phyloP scores from a whole-genome alignment of 495 filamentous ascomycete species.

The Xylaria castorea region DNA sequence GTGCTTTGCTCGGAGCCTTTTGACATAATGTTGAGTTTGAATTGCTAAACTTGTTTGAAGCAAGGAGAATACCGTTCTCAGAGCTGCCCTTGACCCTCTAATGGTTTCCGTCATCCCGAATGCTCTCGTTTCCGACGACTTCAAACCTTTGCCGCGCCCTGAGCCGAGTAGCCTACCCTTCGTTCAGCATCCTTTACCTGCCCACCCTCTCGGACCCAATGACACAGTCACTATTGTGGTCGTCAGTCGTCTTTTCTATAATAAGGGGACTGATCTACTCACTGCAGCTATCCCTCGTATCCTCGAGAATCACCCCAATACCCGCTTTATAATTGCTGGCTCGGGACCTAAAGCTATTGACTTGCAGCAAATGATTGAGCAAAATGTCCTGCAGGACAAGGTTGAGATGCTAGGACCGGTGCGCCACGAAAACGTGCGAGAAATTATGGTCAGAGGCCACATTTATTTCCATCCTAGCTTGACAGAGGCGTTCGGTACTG shows the following conservation, averaged over 20 bases:
- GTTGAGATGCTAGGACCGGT: slow-evolving; percentile 91
- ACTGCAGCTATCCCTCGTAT: slow-evolving; percentile 95
- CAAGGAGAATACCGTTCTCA: slow-evolving; percentile 97
- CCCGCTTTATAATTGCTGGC: slow-evolving; percentile 95
- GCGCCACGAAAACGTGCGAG: slow-evolving; percentile 92
- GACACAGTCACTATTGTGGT: slow-evolving; percentile 96
- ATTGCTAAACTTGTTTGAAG: slow-evolving; percentile 50
- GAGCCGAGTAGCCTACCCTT: slow-evolving; percentile 41
- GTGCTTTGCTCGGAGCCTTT: slow-evolving; percentile 24
- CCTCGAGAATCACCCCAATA: slow-evolving; percentile 84
- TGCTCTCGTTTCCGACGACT: slow-evolving; percentile 95
- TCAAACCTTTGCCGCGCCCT: slow-evolving; percentile 67
- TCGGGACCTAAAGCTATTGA: slow-evolving; percentile 97
- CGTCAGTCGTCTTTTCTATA: slow-evolving; percentile 96
- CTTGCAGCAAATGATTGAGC: slow-evolving; percentile 95
- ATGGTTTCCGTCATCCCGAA: slow-evolving; percentile 99
- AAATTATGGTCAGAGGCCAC: slow-evolving; percentile 98
- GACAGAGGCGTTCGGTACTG: slow-evolving; percentile 96
- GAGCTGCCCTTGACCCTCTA: slow-evolving; percentile 90
- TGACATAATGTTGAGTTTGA: not conserved
- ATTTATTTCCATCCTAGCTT: slow-evolving; percentile 95
- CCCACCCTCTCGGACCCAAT: slow-evolving; percentile 70
- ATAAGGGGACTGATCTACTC: slow-evolving; percentile 95
- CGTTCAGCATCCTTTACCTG: slow-evolving; percentile 44
- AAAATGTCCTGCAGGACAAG: slow-evolving; percentile 91